Conservation (phyloP, 1,284 basidiomycete species). For the Takashimella koratensis region DNA sequence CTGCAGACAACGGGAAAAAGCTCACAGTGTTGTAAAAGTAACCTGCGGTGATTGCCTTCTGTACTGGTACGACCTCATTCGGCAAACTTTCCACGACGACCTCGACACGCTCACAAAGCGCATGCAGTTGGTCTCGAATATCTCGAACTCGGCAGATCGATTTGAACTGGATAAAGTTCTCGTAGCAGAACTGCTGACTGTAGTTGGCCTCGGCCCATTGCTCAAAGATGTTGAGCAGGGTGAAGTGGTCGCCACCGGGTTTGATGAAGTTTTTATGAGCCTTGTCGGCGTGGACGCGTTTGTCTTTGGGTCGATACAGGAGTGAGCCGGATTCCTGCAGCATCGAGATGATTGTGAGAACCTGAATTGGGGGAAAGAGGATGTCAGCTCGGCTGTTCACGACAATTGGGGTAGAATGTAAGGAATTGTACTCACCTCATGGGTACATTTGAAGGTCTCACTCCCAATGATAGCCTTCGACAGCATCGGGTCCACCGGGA, state of each 20-base stretch:
- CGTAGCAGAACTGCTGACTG: conserved; percentile 86
- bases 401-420: neutral
- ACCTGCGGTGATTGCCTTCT: conserved; percentile 90
- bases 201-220: conserved; percentile 98
- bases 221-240: conserved; percentile 93
- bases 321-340: conserved; percentile 90
- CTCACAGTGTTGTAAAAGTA: conserved; percentile 93
- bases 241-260: conserved; percentile 96
- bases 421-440: conserved; percentile 69
- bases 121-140: conserved; percentile 89
- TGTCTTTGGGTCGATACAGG: conserved; percentile 97
- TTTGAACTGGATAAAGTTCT: conserved; percentile 98
- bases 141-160: conserved; percentile 89
- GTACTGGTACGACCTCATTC: conserved; percentile 88
- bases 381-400: neutral
- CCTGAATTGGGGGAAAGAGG: conserved; percentile 50
- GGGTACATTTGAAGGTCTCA: conserved; percentile 91
- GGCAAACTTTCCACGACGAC: conserved; percentile 81
- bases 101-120: conserved; percentile 93
- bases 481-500: conserved; percentile 97
- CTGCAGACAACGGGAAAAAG: conserved; percentile 11
- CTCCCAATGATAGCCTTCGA: conserved; percentile 94
- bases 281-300: conserved; percentile 91
- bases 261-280: conserved; percentile 94
- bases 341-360: conserved; percentile 97